Base-by-base conservation (phyloP, 192 early-diverging fungal genomes). In the Rhizophagus prolifer region DNA sequence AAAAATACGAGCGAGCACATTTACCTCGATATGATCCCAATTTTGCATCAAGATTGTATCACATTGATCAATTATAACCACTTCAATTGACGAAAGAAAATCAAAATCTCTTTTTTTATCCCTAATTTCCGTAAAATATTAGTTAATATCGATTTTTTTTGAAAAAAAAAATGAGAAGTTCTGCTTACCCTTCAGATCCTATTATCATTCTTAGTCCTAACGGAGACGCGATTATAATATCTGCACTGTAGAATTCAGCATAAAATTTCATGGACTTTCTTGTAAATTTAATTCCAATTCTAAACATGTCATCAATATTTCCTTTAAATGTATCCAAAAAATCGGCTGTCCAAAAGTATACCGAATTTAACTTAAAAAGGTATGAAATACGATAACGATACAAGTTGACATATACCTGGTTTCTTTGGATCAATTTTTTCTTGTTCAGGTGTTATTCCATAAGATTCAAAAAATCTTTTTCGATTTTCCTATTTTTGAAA, bases 11-110 rank as follows among this genome's bases (percentile, higher is more conserved):
- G 4, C 19, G 14, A 34, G 26, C 68, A 41, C 62, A 25, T 8
- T 71, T 83, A 93, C 90, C 82, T 87, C 80, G 47, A 97, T 84
- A 76, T 99, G 96, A 75, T 99, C 97, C 96, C 96, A 99, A 87
- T 98, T 99, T 79, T 99, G 98, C 96, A 97, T 98, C 76, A 96
- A 79, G 75, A 98, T 83, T 59, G 92, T 86, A 58, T 97, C 92
- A 46, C 92, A 87, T 76, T 93, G 90, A 81, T 98, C 96, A 14
- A 97, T 76, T 69, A 99, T 90, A 1, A 96, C 82, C 28, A 98
- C 75, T 75, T 99, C 96, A 58, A 99, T 93, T 1, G 95, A 96
- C 10, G 95, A 93, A 54, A 99, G 82, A 81, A 93, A 98, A 82
- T 99, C 98, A 81, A 89, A 94, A 68, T 98, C 97, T 41, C 88